A percentile compares a stretch with the other conserved stretches of the same genome.
Conservation (phyloP, 805 yeast genomes). For the Candida corydali region DNA sequence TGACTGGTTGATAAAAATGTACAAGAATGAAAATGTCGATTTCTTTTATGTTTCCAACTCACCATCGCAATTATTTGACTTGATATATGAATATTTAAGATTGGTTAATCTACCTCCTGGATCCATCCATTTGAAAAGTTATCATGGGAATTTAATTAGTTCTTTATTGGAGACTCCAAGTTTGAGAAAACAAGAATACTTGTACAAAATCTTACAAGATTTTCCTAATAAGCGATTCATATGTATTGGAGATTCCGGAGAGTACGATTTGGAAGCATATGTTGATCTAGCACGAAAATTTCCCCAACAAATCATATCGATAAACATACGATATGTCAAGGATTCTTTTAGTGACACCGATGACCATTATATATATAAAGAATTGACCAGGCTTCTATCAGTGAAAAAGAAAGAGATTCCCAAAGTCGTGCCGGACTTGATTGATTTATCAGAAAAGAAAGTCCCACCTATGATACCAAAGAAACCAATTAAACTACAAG, state of each 20-base stretch:
- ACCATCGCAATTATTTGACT: constrained; percentile 82
- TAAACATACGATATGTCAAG: constrained; percentile 75
- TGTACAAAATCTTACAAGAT: constrained; percentile 61
- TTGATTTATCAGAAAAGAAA: constrained; percentile 37
- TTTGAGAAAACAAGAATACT: constrained; percentile 67
- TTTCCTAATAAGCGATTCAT: constrained; percentile 77
- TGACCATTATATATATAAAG: constrained; percentile 17
- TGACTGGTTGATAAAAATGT: constrained; percentile 61
- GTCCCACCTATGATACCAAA: constrained; percentile 44
- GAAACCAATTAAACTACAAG: constrained; percentile 42
- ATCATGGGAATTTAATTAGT: constrained; percentile 74
- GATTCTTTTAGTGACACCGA: constrained; percentile 60
- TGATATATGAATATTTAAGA: constrained; percentile 54
- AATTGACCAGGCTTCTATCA: constrained; percentile 18
- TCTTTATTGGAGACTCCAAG: constrained; percentile 85
- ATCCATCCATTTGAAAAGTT: constrained; percentile 82
- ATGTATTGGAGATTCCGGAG: constrained; percentile 93
- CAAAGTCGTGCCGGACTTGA: constrained; percentile 18
- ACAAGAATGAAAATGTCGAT: constrained; percentile 41
- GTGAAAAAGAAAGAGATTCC: constrained; percentile 10
- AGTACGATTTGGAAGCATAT: constrained; percentile 91
- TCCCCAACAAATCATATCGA: constrained; percentile 66
- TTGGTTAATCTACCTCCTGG: constrained; percentile 65
- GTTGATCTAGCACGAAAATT: constrained; percentile 56
- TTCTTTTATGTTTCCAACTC: constrained; percentile 94